Evolutionary conservation across 768 basidiomycete genomes (phyloP), one percentile per base, ranked within the genome.

Genomic region (Amanita rimosa): DNA sequence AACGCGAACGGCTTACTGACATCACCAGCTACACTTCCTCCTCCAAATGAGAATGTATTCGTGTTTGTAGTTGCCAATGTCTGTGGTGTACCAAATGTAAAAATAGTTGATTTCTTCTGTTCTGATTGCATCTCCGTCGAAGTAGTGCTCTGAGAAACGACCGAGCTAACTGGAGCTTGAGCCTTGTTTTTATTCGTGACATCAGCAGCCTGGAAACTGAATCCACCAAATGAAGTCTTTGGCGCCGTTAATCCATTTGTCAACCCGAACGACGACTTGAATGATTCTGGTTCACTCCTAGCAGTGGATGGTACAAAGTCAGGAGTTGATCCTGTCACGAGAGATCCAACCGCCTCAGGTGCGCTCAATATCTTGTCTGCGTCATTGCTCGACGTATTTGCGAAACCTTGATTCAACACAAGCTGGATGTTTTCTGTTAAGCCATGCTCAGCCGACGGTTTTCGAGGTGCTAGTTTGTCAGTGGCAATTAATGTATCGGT

Each of bases 1-100:
- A 85, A 84, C 11, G 67, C 36, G 52, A 85, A 83, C 9, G 73
- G 60, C 54, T 78, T 79, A 46, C 60, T 69, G 5, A 75, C 66
- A 7, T 67, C 66, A 52, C 74, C 70, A n/a, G 70, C 61, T 36
- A 71, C 60, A 19, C 64, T 58, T 39, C 73, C 58, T 33, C 73
- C 58, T 42, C 73, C 71, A 53, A 85, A 85, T 7, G 70, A 63
- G 56, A 81, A 81, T 6, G 48, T 16, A 1, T 54, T 54, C n/a
- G 60, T 11, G 63, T 52, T 8, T 62, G 53, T 55, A 9, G 61
- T 55, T 29, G 67, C 45, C 22, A 67, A 57, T 3, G 70, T 55
- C 13, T 71, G 61, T 10, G 65, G 46, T 21, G 59, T 58, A 10
- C 69, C 71, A 53, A 83, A 81, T 4, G 68, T 58, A 56, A 81